Conservation (phyloP, 495 filamentous ascomycete species). For the Aspergillus nanangensis region DNA sequence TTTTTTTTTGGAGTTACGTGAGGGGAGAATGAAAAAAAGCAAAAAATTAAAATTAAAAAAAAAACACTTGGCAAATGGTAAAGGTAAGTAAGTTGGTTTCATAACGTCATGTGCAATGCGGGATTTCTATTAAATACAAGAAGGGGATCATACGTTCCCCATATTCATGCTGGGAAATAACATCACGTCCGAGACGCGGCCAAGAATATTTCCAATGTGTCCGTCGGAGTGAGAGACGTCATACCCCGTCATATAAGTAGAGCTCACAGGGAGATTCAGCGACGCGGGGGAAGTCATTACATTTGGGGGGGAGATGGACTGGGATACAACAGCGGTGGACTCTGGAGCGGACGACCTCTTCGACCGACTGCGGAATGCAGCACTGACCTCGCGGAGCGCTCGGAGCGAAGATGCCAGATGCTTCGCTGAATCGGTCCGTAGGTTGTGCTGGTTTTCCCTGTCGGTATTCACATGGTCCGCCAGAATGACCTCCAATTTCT, state of each 20-base stretch:
- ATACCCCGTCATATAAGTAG: conserved; percentile 11
- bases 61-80: not conserved
- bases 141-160: conserved; percentile 7
- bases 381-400: conserved; percentile 35
- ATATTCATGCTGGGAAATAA: conserved; percentile 36
- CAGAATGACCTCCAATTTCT: conserved; percentile 35
- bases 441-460: conserved; percentile 23
- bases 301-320: conserved; percentile 13
- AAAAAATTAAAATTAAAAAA: too few relatives aligned
- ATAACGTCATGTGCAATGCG: not conserved
- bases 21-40: too few relatives aligned
- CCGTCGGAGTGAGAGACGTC: conserved; percentile 6
- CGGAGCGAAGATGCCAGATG: conserved; percentile 38
- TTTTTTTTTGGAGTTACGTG: too few relatives aligned
- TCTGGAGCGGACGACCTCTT: conserved; percentile 1
- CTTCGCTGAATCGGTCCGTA: conserved; percentile 34
- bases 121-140: not conserved
- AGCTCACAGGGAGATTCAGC: conserved; percentile 9
- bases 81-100: not conserved
- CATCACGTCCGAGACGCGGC: conserved; percentile 39
- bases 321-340: conserved; percentile 1
- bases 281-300: conserved; percentile 25
- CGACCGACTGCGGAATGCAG: conserved; percentile 26
- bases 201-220: conserved; percentile 19
- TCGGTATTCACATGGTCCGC: conserved; percentile 39